A percentile compares a stretch with the other conserved stretches of the same genome.
phyloP scores from a whole-genome alignment of 805 yeast species.

The Starmera caribaea region DNA sequence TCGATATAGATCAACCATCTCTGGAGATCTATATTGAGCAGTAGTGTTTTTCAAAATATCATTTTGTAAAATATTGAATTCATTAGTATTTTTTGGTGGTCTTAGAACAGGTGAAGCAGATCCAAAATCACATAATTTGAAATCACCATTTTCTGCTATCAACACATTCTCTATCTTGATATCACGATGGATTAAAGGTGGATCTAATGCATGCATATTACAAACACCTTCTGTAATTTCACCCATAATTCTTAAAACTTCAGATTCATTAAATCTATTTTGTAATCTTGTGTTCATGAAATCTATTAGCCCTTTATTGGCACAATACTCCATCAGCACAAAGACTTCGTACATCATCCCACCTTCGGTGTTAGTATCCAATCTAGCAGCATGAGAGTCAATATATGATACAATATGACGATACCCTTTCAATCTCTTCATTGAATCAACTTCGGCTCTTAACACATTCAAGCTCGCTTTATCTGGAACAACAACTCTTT shows the following conservation, averaged over 20 bases:
- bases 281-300: constrained; percentile 68
- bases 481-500: constrained; percentile 92
- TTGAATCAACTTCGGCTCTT: constrained; percentile 94
- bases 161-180: constrained; percentile 77
- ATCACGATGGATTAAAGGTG: constrained; percentile 71
- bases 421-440: constrained; percentile 79
- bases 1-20: constrained; percentile 65
- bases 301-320: constrained; percentile 66
- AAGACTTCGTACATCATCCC: constrained; percentile 64
- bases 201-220: constrained; percentile 63
- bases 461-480: constrained; percentile 73
- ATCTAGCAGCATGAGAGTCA: constrained; percentile 88
- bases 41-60: constrained; percentile 75
- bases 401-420: constrained; percentile 80
- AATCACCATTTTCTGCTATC: constrained; percentile 46
- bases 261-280: constrained; percentile 56
- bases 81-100: constrained; percentile 54
- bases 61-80: constrained; percentile 47
- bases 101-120: constrained; percentile 59
- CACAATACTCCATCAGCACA: constrained; percentile 71
- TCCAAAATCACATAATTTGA: constrained; percentile 76
- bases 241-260: constrained; percentile 56
- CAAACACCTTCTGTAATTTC: constrained; percentile 68
- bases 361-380: constrained; percentile 18
- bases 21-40: constrained; percentile 80